phyloP scores from a whole-genome alignment of 192 early-diverging fungal genomes.

The Coemansia sp. region DNA sequence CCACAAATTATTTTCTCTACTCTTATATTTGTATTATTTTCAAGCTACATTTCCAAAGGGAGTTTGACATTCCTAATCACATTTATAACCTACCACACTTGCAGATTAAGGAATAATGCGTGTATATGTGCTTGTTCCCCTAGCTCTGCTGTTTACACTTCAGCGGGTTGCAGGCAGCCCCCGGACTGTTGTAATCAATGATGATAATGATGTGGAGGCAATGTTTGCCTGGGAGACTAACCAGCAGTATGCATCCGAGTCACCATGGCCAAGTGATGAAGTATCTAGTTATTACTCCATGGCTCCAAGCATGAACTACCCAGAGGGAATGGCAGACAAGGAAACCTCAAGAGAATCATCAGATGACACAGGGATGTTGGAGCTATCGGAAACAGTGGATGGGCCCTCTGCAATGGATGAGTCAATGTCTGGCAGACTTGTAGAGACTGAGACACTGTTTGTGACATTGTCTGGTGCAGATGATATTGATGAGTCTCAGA shows the following conservation, averaged over 20 bases:
- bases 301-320: conserved; percentile 5
- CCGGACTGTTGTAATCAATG: neutral
- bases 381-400: neutral
- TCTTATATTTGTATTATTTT: neutral
- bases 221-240: conserved; percentile 24
- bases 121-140: conserved; percentile 2
- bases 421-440: neutral
- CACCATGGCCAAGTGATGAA: conserved; percentile 8
- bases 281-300: neutral
- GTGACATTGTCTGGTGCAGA: neutral
- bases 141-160: conserved; percentile 5
- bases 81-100: neutral
- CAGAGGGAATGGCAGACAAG: conserved; percentile 12
- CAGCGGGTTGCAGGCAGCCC: conserved; percentile 24
- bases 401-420: neutral
- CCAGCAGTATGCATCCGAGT: conserved; percentile 20
- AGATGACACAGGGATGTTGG: neutral
- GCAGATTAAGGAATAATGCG: conserved; percentile 10
- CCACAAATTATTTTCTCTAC: neutral
- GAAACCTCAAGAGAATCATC: conserved; percentile 9
- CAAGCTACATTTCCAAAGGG: neutral
- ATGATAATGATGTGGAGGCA: neutral
- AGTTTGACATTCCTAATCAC: conserved; percentile 8
- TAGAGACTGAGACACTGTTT: conserved; percentile 10
- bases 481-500: conserved; percentile 1